These are phyloP conservation scores for Penicillium sp. DNA, from an alignment of 2,329 filamentous ascomycete genomes.

Conservation along the genomic window DNA sequence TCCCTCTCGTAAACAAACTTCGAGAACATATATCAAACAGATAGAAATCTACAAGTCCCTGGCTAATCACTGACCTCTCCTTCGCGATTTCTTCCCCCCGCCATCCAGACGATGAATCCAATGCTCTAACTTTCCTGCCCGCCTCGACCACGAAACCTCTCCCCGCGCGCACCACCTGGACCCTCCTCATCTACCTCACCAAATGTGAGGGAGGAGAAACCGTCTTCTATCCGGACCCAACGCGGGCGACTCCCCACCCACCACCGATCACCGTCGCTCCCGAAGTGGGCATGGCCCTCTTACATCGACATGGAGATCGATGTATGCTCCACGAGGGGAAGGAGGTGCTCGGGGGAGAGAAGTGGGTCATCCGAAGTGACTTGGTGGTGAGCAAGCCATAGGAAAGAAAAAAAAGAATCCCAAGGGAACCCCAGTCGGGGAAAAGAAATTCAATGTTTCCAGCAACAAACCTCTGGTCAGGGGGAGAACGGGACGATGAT, in stretches of 20 bases:
- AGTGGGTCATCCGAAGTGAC: slow-evolving; percentile 86
- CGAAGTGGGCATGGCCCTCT: slow-evolving; percentile 76
- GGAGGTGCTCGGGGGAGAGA: slow-evolving; percentile 73
- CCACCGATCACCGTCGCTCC: slow-evolving; percentile 66
- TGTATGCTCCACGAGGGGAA: slow-evolving; percentile 85
- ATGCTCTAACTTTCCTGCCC: slow-evolving; percentile 58
- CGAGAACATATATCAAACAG: too few relatives aligned
- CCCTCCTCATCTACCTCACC: slow-evolving; percentile 79
- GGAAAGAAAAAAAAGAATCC: too few relatives aligned
- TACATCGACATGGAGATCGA: slow-evolving; percentile 84
- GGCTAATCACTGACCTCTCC: background rate
- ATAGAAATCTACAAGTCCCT: background rate
- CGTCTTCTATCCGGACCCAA: slow-evolving; percentile 72
- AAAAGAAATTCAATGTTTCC: too few relatives aligned
- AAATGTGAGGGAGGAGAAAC: slow-evolving; percentile 83
- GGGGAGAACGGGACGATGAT: too few relatives aligned
- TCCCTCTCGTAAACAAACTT: too few relatives aligned
- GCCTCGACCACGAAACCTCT: slow-evolving; percentile 35
- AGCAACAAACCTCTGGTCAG: too few relatives aligned
- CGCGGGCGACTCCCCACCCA: slow-evolving; percentile 39
- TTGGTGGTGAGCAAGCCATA: slow-evolving; percentile 41
- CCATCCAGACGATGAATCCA: slow-evolving; percentile 73
- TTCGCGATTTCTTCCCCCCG: background rate
- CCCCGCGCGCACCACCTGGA: slow-evolving; percentile 77
- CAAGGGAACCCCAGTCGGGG: too few relatives aligned